These are phyloP conservation scores for Candida albicans DNA, from an alignment of 1,139 yeast species.

Conservation along the genomic window DNA sequence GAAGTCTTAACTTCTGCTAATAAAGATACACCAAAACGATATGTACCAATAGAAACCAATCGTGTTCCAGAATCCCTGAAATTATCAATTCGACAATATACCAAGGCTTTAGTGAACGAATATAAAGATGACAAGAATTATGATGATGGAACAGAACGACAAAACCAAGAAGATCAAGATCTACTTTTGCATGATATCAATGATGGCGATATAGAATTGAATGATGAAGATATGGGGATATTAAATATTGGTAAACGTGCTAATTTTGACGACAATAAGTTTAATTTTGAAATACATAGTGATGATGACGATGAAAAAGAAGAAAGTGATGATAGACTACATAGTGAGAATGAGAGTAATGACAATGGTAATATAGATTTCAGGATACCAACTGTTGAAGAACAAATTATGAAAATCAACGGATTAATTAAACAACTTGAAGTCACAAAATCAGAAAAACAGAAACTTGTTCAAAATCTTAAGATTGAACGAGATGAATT, in stretches of 20 bases:
- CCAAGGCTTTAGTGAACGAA: slow-evolving; percentile 11
- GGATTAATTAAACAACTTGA: slow-evolving; percentile 10
- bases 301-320: slow-evolving; percentile 17
- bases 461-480: slow-evolving; percentile 3
- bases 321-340: background rate
- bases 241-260: slow-evolving; percentile 2
- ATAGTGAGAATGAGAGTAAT: background rate
- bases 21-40: slow-evolving; percentile 7
- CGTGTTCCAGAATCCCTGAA: slow-evolving; percentile 4
- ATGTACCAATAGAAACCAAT: slow-evolving; percentile 14
- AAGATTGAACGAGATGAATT: slow-evolving; percentile 7
- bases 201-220: slow-evolving; percentile 21
- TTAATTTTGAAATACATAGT: slow-evolving; percentile 18
- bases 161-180: background rate
- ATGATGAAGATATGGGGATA: slow-evolving; percentile 19
- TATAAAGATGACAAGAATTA: slow-evolving; percentile 13
- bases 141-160: slow-evolving; percentile 15
- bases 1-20: no score
- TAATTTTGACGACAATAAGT: slow-evolving; percentile 9
- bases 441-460: slow-evolving; percentile 6
- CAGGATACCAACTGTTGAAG: slow-evolving; percentile 13
- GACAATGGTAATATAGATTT: slow-evolving; percentile 1
- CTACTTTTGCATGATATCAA: slow-evolving; percentile 2
- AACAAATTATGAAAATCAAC: slow-evolving; percentile 14
- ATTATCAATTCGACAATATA: slow-evolving; percentile 7